Percentiles rank a stretch among this genome's conserved stretches.
These are phyloP conservation scores for Termitomyces eurrhizus DNA, from an alignment of 768 basidiomycete genomes.

Conservation along the genomic window DNA sequence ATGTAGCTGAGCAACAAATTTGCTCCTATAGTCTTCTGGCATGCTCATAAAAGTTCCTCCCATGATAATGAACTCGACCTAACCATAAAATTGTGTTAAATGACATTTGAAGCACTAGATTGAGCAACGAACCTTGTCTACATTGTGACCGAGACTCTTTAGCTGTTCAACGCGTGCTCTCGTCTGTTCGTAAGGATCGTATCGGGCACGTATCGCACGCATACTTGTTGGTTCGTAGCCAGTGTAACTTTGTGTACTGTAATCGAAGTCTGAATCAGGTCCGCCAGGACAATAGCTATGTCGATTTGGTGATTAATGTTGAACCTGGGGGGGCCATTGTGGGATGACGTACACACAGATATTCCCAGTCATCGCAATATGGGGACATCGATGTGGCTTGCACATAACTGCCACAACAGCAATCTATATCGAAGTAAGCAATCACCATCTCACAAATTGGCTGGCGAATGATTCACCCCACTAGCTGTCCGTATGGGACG, in stretches of 20 bases:
- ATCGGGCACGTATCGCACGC: slow-evolving; percentile 94
- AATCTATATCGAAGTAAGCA: slow-evolving; percentile 49
- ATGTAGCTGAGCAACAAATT: slow-evolving; percentile 94
- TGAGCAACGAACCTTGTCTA: slow-evolving; percentile 74
- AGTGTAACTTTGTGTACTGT: slow-evolving; percentile 95
- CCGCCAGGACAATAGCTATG: slow-evolving; percentile 94
- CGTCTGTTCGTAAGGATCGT: slow-evolving; percentile 97
- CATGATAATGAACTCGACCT: slow-evolving; percentile 95
- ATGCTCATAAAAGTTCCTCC: slow-evolving; percentile 99
- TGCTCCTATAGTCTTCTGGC: slow-evolving; percentile 92
- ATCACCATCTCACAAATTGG: neutral
- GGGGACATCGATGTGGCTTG: slow-evolving; percentile 98
- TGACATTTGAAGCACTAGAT: neutral
- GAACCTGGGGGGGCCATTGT: neutral
- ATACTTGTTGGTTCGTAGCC: slow-evolving; percentile 98
- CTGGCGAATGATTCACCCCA: slow-evolving; percentile 57
- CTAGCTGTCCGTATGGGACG: slow-evolving; percentile 96
- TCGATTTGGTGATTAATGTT: neutral
- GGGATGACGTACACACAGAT: slow-evolving; percentile 82
- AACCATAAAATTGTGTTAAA: neutral
- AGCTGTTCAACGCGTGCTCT: slow-evolving; percentile 93
- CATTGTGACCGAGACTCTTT: slow-evolving; percentile 92
- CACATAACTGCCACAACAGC: slow-evolving; percentile 99
- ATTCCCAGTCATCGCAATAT: slow-evolving; percentile 99
- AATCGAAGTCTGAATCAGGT: slow-evolving; percentile 99